Evolutionary conservation across 2,329 filamentous ascomycete genomes (phyloP).

Genomic region (Capronia coronata): DNA sequence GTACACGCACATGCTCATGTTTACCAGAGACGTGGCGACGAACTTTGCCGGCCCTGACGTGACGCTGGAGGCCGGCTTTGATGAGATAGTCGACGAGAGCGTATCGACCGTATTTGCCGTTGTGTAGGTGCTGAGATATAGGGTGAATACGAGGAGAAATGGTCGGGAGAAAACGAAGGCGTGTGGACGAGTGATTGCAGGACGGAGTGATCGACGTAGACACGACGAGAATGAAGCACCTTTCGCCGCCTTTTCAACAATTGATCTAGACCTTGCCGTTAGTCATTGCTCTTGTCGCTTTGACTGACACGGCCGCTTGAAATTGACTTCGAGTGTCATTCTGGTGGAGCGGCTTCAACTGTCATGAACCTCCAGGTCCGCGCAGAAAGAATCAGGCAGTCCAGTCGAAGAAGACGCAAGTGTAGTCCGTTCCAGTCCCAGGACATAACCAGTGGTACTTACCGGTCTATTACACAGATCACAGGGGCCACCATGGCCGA

Average conservation of each 20-base stretch:
- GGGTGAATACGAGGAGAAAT: conserved; percentile 46
- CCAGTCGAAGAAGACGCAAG: too few species aligned
- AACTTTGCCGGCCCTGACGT: conserved; percentile 77
- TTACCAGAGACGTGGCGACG: conserved; percentile 68
- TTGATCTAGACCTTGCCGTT: conserved; percentile 34
- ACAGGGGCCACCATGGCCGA: conserved; percentile 72
- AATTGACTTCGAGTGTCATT: too few species aligned
- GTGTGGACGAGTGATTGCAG: conserved; percentile 37
- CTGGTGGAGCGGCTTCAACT: too few species aligned
- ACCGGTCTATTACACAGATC: conserved; percentile 85
- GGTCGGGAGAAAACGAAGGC: conserved; percentile 44
- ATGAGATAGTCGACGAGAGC: conserved; percentile 55
- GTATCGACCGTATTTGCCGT: conserved; percentile 87
- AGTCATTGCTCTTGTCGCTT: neutral
- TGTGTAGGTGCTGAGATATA: conserved; percentile 85
- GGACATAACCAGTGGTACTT: too few species aligned
- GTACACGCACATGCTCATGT: conserved; percentile 72
- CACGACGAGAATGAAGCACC: conserved; percentile 37
- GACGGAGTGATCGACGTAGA: conserved; percentile 36
- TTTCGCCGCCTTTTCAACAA: conserved; percentile 46
- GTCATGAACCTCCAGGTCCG: too few species aligned
- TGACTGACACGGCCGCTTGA: too few species aligned
- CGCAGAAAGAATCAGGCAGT: too few species aligned
- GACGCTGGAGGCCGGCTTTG: conserved; percentile 54
- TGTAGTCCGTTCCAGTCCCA: too few species aligned